Conservation (phyloP, 495 filamentous ascomycete genomes). For the Xylona heveae region DNA sequence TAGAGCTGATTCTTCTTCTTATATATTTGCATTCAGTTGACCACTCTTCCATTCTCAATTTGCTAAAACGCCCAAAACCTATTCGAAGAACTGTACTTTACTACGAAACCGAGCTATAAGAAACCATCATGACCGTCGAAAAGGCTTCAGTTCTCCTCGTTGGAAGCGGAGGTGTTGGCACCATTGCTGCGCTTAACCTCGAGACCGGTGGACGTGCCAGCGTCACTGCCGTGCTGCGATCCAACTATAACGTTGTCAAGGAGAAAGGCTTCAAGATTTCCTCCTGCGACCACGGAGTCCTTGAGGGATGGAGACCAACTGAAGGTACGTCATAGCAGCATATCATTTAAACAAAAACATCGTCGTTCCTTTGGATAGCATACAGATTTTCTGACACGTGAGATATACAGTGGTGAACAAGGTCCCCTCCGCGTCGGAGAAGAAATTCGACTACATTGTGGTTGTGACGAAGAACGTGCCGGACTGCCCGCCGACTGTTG, state of each 20-base stretch:
- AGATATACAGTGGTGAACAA: neutral
- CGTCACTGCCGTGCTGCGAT: slow-evolving; percentile 17
- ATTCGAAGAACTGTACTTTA: too few species aligned
- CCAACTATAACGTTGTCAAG: slow-evolving; percentile 13
- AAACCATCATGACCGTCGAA: neutral
- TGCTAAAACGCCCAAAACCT: too few species aligned
- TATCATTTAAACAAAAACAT: too few species aligned
- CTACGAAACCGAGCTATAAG: too few species aligned
- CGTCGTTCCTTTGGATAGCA: neutral
- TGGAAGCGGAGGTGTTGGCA: slow-evolving; percentile 18
- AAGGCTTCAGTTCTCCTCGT: slow-evolving; percentile 17
- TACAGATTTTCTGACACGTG: too few species aligned
- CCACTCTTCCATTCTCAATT: too few species aligned
- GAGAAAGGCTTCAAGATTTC: slow-evolving; percentile 11
- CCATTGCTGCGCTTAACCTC: slow-evolving; percentile 19
- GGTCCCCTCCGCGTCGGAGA: neutral
- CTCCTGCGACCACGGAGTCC: slow-evolving; percentile 14
- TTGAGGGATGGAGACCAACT: slow-evolving; percentile 12
- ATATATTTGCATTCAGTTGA: too few species aligned
- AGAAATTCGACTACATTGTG: neutral
- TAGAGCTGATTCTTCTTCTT: too few species aligned
- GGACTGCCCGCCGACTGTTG: neutral
- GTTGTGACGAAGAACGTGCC: neutral
- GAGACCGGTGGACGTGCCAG: slow-evolving; percentile 10
- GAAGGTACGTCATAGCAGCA: slow-evolving; percentile 4